These are phyloP conservation scores for Chaetomium sp. DNA, from an alignment of 2,329 filamentous ascomycete species.

Conservation along the genomic window DNA sequence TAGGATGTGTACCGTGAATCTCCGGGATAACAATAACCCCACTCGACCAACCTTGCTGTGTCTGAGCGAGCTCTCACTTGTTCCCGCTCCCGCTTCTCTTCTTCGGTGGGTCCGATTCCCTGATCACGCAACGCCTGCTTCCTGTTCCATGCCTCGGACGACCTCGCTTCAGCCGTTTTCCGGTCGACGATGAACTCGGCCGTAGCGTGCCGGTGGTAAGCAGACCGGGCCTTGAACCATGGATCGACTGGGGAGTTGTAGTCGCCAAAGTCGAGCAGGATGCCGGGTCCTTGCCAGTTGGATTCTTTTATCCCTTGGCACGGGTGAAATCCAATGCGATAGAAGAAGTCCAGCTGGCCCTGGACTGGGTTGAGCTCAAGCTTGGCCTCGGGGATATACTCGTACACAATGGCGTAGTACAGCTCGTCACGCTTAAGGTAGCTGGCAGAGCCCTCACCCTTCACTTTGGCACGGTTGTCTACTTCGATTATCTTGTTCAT, in stretches of 20 bases:
- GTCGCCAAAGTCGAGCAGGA: constrained; percentile 19
- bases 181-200: background rate
- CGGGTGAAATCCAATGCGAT: background rate
- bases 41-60: background rate
- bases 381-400: constrained; percentile 8
- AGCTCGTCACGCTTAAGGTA: background rate
- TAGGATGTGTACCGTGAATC: background rate
- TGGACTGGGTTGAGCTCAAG: background rate
- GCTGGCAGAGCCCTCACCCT: constrained; percentile 6
- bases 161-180: background rate
- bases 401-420: constrained; percentile 16
- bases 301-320: background rate
- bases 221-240: constrained; percentile 6
- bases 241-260: constrained; percentile 14
- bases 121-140: background rate
- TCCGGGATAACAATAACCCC: background rate
- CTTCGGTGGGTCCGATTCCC: background rate
- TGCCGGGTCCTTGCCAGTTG: constrained; percentile 13
- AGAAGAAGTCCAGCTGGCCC: constrained; percentile 14
- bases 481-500: background rate
- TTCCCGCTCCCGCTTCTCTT: background rate
- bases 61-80: background rate
- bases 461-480: background rate
- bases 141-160: background rate
- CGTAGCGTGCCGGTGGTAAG: background rate